Percentiles rank a stretch among this genome's conserved stretches.
phyloP scores from a whole-genome alignment of 495 filamentous ascomycete species.

The Daldinia decipiens region DNA sequence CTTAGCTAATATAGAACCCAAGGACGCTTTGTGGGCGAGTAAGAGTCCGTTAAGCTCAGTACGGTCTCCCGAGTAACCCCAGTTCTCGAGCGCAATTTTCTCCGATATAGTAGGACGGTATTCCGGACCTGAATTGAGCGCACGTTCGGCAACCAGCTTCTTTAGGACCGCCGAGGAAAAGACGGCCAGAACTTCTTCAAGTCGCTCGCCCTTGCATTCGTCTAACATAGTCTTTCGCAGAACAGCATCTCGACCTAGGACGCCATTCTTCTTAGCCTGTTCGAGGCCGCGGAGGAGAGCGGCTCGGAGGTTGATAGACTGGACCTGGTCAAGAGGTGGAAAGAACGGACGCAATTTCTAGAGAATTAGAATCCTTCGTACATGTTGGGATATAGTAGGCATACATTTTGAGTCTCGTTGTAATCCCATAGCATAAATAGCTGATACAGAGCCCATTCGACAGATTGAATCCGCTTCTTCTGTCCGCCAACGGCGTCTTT shows the following conservation, averaged over 20 bases:
- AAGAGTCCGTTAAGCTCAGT: constrained; percentile 71
- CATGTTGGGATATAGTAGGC: constrained; percentile 5
- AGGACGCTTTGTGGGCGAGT: constrained; percentile 74
- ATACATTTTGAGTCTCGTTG: constrained; percentile 74
- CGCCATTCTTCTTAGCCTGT: constrained; percentile 85
- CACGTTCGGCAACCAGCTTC: constrained; percentile 65
- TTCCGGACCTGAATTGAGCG: constrained; percentile 47
- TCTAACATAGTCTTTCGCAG: constrained; percentile 91
- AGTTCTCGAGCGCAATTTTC: constrained; percentile 69
- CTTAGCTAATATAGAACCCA: constrained; percentile 61
- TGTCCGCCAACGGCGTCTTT: constrained; percentile 75
- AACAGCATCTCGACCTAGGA: constrained; percentile 78
- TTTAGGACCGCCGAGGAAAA: constrained; percentile 85
- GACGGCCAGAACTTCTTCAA: constrained; percentile 79
- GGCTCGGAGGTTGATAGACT: constrained; percentile 87
- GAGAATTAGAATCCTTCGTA: constrained; percentile 20
- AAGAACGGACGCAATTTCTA: constrained; percentile 91
- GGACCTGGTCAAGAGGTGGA: constrained; percentile 84
- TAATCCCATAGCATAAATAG: constrained; percentile 85
- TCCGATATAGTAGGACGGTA: constrained; percentile 61
- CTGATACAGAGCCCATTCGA: constrained; percentile 87
- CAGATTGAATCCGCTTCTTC: constrained; percentile 77
- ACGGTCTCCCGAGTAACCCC: constrained; percentile 68
- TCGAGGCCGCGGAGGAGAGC: constrained; percentile 82
- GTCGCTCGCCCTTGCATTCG: constrained; percentile 85